phyloP scores from a whole-genome alignment of 2,329 filamentous ascomycete genomes.

The Arthrobotrys iridis region DNA sequence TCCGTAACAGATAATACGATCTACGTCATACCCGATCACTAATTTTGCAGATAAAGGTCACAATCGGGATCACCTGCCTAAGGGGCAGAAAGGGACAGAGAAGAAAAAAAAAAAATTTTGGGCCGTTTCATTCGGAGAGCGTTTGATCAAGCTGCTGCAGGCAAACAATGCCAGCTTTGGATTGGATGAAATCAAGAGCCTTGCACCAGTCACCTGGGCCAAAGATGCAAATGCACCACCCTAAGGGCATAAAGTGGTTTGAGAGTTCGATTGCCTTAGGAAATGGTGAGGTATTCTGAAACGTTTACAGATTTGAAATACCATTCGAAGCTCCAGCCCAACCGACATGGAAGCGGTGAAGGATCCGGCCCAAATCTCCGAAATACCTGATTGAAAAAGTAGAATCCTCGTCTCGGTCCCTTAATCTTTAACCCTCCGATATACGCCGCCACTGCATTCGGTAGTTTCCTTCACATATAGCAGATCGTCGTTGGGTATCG shows the following conservation, averaged over 20 bases:
- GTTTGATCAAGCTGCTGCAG: conserved; percentile 16
- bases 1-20: conserved; percentile 27
- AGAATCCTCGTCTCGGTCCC: neutral
- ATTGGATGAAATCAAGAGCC: conserved; percentile 23
- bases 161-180: neutral
- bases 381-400: neutral
- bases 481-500: conserved; percentile 3
- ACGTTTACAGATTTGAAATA: conserved; percentile 38
- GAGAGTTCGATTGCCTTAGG: neutral
- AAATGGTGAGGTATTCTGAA: conserved; percentile 34
- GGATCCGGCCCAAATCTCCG: conserved; percentile 13
- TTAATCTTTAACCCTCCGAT: neutral
- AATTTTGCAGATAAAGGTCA: neutral
- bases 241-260: neutral
- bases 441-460: neutral
- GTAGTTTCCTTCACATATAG: neutral
- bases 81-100: no score
- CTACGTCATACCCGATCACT: conserved; percentile 21
- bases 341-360: conserved; percentile 10
- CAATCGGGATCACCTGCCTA: conserved; percentile 33
- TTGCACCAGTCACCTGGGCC: conserved; percentile 8
- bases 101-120: neutral
- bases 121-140: neutral
- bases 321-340: neutral
- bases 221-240: conserved; percentile 38